phyloP scores from a whole-genome alignment of 1,139 yeast genomes.

The Zygoascus sp. region DNA sequence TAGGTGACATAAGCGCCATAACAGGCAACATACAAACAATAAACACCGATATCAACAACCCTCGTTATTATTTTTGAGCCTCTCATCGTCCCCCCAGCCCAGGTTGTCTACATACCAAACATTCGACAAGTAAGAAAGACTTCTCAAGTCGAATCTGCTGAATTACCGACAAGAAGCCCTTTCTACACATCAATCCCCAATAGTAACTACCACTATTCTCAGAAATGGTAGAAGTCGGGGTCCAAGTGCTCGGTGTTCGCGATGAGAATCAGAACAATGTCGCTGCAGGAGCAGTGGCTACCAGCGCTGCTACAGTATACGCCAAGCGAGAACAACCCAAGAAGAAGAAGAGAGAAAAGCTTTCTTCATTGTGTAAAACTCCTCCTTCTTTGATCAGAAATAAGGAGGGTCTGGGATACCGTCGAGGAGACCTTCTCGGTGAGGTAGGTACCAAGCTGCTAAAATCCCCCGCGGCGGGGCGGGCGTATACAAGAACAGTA shows the following conservation, averaged over 20 bases:
- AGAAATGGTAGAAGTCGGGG: slow-evolving; percentile 4
- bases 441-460: slow-evolving; percentile 48
- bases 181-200: neutral
- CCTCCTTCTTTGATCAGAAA: slow-evolving; percentile 92
- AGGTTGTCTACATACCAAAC: neutral
- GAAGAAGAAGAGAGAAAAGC: slow-evolving; percentile 73
- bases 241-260: slow-evolving; percentile 17
- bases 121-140: neutral
- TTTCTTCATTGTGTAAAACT: slow-evolving; percentile 84
- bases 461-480: too few species aligned
- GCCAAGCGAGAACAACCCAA: slow-evolving; percentile 26
- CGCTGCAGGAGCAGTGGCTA: slow-evolving; percentile 9
- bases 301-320: slow-evolving; percentile 3
- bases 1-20: neutral
- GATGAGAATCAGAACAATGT: slow-evolving; percentile 16
- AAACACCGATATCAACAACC: neutral
- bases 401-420: slow-evolving; percentile 80
- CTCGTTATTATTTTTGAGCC: too few species aligned
- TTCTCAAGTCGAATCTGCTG: neutral
- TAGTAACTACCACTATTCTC: neutral
- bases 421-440: slow-evolving; percentile 86
- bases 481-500: too few species aligned
- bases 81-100: too few species aligned
- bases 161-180: too few species aligned
- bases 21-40: slow-evolving; percentile 3